Evolutionary conservation across 108 stramenopile genomes (phyloP).

Genomic region (Stephanodiscus triporus): DNA sequence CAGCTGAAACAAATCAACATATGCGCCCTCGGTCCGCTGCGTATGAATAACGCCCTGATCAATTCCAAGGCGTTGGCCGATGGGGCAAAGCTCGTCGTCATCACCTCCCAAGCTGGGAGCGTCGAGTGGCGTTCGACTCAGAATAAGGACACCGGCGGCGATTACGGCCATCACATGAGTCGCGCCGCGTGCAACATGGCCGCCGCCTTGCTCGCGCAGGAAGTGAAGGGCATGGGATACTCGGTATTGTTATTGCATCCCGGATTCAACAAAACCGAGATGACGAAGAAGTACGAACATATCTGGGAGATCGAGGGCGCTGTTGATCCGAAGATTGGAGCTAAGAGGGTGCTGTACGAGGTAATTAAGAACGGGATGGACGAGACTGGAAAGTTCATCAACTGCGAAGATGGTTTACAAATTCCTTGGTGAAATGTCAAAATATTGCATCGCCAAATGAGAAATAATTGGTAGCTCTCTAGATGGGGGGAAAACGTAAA

Average conservation of each 20-base stretch:
- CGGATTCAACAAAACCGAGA: conserved; percentile 92
- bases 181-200: conserved; percentile 92
- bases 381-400: conserved; percentile 80
- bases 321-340: conserved; percentile 74
- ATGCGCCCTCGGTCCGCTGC: conserved; percentile 87
- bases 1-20: conserved; percentile 90
- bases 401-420: conserved; percentile 83
- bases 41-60: conserved; percentile 77
- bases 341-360: conserved; percentile 87
- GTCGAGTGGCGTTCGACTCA: conserved; percentile 82
- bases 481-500: too few relatives aligned
- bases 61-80: conserved; percentile 63
- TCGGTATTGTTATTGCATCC: conserved; percentile 85
- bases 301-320: conserved; percentile 92
- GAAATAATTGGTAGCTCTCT: too few relatives aligned
- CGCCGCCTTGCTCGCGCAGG: conserved; percentile 76
- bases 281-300: conserved; percentile 90
- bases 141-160: conserved; percentile 77
- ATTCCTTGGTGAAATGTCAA: conserved; percentile 77
- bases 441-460: too few relatives aligned
- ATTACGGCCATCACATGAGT: conserved; percentile 95
- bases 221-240: conserved; percentile 80
- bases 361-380: conserved; percentile 66
- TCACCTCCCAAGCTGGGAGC: conserved; percentile 91
- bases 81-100: conserved; percentile 83